Evolutionary conservation across 768 basidiomycete genomes (phyloP).

Genomic region (Porpolomopsis calyptriformis): DNA sequence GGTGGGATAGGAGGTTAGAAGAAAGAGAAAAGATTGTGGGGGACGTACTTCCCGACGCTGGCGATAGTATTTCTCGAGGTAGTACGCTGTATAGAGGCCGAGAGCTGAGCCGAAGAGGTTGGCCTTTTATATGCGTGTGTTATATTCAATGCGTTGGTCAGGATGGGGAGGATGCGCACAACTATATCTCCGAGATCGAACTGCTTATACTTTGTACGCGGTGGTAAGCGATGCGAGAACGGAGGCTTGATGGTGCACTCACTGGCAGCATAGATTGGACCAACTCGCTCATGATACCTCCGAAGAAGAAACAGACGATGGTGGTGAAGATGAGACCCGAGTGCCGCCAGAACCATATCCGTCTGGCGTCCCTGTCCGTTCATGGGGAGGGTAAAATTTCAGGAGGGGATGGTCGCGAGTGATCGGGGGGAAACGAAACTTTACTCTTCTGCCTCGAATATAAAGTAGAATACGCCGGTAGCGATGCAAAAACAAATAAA

Average conservation of each 20-base stretch:
- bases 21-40: neutral
- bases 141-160: constrained; percentile 6
- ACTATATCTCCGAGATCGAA: constrained; percentile 67
- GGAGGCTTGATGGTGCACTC: constrained; percentile 8
- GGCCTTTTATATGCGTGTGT: constrained; percentile 37
- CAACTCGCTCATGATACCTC: constrained; percentile 72
- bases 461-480: constrained; percentile 77
- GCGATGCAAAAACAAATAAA: constrained; percentile 69
- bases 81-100: constrained; percentile 55
- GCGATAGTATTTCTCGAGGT: constrained; percentile 68
- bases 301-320: constrained; percentile 66
- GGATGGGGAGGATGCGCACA: constrained; percentile 29
- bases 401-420: no score
- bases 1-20: neutral
- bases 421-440: constrained; percentile 22
- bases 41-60: constrained; percentile 58
- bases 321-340: constrained; percentile 57
- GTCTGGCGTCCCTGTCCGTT: constrained; percentile 49
- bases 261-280: constrained; percentile 72
- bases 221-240: neutral
- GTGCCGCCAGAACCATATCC: constrained; percentile 84
- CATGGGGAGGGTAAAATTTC: no score
- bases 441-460: constrained; percentile 81
- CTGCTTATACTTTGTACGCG: constrained; percentile 42
- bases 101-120: constrained; percentile 65